A percentile compares a stretch with the other conserved stretches of the same genome.
Evolutionary conservation across 176 grass and related monocot genomes (phyloP).

Genomic region (Metroxylon sagu): DNA sequence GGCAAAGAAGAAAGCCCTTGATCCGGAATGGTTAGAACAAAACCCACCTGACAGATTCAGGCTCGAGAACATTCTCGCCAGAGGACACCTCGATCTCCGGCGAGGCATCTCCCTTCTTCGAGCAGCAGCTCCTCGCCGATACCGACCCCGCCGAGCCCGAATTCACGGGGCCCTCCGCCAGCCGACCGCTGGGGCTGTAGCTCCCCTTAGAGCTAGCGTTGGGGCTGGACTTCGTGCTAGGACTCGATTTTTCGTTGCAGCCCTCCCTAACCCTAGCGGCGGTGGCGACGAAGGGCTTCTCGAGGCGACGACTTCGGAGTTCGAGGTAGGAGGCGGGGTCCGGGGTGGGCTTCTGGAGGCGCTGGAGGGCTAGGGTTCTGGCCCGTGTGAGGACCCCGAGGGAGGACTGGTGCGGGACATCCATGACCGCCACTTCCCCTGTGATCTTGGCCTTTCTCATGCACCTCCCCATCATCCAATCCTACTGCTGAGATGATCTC

Average conservation of each 20-base stretch:
- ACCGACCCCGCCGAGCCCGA: not conserved
- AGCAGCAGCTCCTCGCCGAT: not conserved
- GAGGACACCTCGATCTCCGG: not conserved
- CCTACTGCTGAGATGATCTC: too few species aligned
- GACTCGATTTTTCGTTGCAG: not conserved
- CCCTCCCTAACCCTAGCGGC: not conserved
- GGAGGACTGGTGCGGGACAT: conserved; percentile 7
- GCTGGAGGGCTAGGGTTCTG: conserved; percentile 8
- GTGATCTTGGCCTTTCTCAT: conserved; percentile 7
- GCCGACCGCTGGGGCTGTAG: not conserved
- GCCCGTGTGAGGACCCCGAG: conserved; percentile 17
- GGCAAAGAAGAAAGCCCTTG: not conserved
- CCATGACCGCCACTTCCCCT: conserved; percentile 13
- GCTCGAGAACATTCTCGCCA: not conserved
- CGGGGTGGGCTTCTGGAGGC: not conserved
- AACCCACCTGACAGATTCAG: not conserved
- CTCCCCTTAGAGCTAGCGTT: not conserved
- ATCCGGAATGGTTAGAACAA: not conserved
- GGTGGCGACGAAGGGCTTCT: conserved; percentile 3
- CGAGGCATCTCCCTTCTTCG: not conserved
- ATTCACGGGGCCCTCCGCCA: not conserved
- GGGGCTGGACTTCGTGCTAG: not conserved
- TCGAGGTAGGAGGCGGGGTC: conserved; percentile 20
- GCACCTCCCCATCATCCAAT: conserved; percentile 13
- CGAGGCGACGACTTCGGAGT: conserved; percentile 20